A percentile compares a stretch with the other conserved stretches of the same genome.
Evolutionary conservation across 1,284 basidiomycete genomes (phyloP).

Genomic region (Pholiota adiposa): DNA sequence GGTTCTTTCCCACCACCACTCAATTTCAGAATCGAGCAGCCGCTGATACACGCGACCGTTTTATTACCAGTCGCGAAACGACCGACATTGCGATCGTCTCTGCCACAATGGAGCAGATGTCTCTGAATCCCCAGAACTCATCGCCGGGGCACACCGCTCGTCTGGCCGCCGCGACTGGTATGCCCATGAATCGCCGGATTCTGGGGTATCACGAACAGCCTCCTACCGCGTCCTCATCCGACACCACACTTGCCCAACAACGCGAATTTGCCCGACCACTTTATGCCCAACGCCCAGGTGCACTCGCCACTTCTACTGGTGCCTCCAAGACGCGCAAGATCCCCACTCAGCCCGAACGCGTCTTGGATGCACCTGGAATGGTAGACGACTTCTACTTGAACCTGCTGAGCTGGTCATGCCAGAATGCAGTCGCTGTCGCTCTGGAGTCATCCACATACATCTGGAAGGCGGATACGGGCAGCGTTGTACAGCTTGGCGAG

Average conservation of each 20-base stretch:
- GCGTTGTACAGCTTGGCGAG: slow-evolving; percentile 79
- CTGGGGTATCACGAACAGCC: slow-evolving; percentile 81
- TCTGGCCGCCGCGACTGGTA: slow-evolving; percentile 72
- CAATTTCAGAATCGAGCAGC: slow-evolving; percentile 34
- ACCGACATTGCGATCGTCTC: slow-evolving; percentile 54
- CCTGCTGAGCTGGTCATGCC: slow-evolving; percentile 86
- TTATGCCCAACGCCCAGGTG: slow-evolving; percentile 65
- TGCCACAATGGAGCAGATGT: slow-evolving; percentile 66
- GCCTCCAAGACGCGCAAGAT: slow-evolving; percentile 77
- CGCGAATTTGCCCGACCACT: slow-evolving; percentile 75
- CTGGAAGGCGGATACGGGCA: slow-evolving; percentile 92
- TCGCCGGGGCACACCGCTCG: slow-evolving; percentile 80
- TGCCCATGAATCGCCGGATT: slow-evolving; percentile 74
- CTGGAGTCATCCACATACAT: slow-evolving; percentile 85
- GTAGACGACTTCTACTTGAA: slow-evolving; percentile 98
- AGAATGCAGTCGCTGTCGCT: slow-evolving; percentile 89
- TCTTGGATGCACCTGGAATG: slow-evolving; percentile 95
- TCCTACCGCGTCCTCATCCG: slow-evolving; percentile 67
- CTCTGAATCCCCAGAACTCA: slow-evolving; percentile 59
- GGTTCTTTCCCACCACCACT: not conserved
- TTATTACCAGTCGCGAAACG: slow-evolving; percentile 71
- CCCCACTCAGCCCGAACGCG: slow-evolving; percentile 84
- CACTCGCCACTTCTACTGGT: slow-evolving; percentile 63
- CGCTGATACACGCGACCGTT: slow-evolving; percentile 64
- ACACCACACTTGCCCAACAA: slow-evolving; percentile 71